These are phyloP conservation scores for Rugosomyces carneus DNA, from an alignment of 1,284 basidiomycete species.

Conservation along the genomic window DNA sequence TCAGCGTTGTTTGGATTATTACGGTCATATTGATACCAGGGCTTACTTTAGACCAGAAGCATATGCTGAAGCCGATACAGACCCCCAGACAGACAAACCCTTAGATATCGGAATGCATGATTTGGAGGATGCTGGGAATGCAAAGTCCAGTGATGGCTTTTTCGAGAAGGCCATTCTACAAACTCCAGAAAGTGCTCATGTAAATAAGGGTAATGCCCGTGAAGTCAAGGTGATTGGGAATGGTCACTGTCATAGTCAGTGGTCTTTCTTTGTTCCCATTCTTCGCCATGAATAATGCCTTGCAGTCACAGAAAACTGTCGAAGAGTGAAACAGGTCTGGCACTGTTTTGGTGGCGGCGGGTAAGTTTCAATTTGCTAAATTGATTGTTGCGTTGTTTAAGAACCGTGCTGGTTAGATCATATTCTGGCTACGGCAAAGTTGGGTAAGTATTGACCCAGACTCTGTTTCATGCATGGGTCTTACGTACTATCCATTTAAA, in stretches of 20 bases:
- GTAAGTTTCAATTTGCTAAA: constrained; percentile 29
- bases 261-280: constrained; percentile 11
- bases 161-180: constrained; percentile 72
- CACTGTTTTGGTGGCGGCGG: constrained; percentile 93
- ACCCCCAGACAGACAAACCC: constrained; percentile 45
- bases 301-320: constrained; percentile 82
- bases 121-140: constrained; percentile 55
- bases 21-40: background rate
- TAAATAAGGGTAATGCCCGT: constrained; percentile 38
- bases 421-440: constrained; percentile 82
- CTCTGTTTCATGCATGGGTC: background rate
- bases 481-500: constrained; percentile 22
- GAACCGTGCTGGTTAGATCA: constrained; percentile 38
- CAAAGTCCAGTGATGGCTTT: constrained; percentile 74
- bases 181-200: constrained; percentile 60
- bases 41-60: constrained; percentile 48
- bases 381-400: constrained; percentile 1
- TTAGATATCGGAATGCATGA: constrained; percentile 65
- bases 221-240: constrained; percentile 85
- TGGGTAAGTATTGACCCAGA: constrained; percentile 38
- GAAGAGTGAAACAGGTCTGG: constrained; percentile 82
- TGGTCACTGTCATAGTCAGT: constrained; percentile 79
- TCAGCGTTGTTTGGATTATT: constrained; percentile 14
- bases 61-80: constrained; percentile 51
- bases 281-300: constrained; percentile 5